Evolutionary conservation across 2,329 filamentous ascomycete species (phyloP).

Genomic region (Claviceps humidiphila): DNA sequence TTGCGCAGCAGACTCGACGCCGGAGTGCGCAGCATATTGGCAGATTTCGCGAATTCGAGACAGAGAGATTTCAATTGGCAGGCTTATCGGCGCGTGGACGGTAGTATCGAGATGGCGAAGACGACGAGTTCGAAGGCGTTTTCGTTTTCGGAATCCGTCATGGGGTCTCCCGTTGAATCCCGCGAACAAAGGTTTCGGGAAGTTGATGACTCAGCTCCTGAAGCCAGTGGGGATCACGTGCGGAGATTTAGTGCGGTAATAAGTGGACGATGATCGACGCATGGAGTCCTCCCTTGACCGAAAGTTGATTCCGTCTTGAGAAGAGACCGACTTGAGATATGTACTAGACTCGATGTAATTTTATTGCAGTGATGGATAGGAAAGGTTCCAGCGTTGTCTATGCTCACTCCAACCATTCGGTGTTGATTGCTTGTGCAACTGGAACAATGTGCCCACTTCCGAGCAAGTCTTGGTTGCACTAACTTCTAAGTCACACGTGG

Average conservation of each 20-base stretch:
- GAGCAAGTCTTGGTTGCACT: no score
- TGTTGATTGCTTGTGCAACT: background rate
- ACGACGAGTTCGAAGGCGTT: conserved; percentile 10
- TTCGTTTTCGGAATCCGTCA: conserved; percentile 16
- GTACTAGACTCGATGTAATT: background rate
- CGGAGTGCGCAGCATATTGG: conserved; percentile 41
- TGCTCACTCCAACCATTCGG: background rate
- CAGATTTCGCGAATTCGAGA: conserved; percentile 9
- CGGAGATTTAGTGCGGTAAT: no score
- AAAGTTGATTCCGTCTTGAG: no score
- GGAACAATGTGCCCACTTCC: background rate
- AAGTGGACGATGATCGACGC: no score
- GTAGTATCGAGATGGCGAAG: conserved; percentile 10
- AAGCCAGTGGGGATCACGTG: background rate
- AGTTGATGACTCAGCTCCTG: conserved; percentile 10
- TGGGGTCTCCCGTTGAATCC: conserved; percentile 9
- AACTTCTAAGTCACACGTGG: background rate
- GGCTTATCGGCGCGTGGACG: conserved; percentile 9
- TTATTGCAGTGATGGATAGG: background rate
- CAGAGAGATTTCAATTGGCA: conserved; percentile 21
- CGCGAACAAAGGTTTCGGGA: conserved; percentile 12
- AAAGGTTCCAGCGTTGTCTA: background rate
- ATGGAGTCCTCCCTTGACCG: no score
- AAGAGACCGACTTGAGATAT: no score
- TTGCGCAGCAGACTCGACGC: conserved; percentile 40